Conservation (phyloP, 148 eudicot species). For the Salicornia ramosissima region DNA sequence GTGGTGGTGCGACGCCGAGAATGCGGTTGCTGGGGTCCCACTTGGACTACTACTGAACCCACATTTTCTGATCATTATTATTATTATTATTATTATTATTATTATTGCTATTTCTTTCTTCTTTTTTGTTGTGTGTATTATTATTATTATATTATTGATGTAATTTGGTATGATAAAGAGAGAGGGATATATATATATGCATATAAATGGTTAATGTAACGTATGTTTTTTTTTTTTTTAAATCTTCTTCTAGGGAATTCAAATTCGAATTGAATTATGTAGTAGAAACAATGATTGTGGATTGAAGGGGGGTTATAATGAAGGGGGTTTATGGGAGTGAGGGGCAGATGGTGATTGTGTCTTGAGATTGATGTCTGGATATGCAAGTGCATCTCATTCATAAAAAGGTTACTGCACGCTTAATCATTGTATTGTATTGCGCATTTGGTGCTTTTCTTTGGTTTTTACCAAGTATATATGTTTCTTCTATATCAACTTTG, state of each 20-base stretch:
- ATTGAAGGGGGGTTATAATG: slow-evolving; percentile 7
- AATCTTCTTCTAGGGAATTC: slow-evolving; percentile 10
- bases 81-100: background rate
- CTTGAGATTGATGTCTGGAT: slow-evolving; percentile 7
- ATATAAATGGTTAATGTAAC: too few relatives aligned
- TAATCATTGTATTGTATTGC: slow-evolving; percentile 28
- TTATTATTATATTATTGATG: background rate
- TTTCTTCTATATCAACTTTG: too few relatives aligned
- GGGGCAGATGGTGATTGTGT: slow-evolving; percentile 26
- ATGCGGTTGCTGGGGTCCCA: slow-evolving; percentile 9
- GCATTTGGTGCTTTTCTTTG: background rate
- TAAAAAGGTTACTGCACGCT: slow-evolving; percentile 22
- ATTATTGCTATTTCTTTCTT: background rate
- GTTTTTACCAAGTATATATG: too few relatives aligned
- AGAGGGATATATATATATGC: too few relatives aligned
- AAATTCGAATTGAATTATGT: slow-evolving; percentile 27
- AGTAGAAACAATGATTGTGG: slow-evolving; percentile 4
- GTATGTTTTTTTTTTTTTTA: background rate
- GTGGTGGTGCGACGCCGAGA: background rate
- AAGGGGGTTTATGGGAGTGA: slow-evolving; percentile 21
- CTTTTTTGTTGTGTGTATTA: background rate
- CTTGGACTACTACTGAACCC: slow-evolving; percentile 8
- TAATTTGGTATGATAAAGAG: background rate
- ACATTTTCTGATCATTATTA: slow-evolving; percentile 17
- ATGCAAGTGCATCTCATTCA: slow-evolving; percentile 20